Conservation (phyloP, 225 moss, liverwort and hornwort species). For the Antitrichia curtipendula region DNA sequence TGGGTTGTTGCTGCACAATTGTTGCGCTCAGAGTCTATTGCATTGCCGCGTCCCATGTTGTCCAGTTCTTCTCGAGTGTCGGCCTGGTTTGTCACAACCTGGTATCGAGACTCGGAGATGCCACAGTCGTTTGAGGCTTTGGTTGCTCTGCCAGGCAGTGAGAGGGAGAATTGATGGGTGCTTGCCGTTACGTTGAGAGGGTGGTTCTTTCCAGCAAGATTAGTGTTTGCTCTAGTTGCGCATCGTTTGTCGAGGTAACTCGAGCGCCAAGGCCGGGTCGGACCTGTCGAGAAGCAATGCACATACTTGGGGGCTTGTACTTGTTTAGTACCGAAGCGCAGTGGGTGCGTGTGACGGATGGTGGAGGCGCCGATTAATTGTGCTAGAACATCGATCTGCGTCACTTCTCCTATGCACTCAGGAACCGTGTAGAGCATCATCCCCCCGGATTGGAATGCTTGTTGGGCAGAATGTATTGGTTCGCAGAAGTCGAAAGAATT, state of each 20-base stretch:
- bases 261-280: background rate
- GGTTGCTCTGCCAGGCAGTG: background rate
- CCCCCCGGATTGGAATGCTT: background rate
- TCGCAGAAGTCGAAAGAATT: background rate
- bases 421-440: background rate
- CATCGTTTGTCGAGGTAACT: background rate
- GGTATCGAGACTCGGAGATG: too few relatives aligned
- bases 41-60: background rate
- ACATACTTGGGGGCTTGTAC: background rate
- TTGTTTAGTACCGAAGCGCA: background rate
- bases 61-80: background rate
- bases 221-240: background rate
- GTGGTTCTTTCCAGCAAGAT: background rate
- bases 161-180: background rate
- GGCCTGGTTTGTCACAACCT: background rate
- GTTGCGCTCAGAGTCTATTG: background rate
- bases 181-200: background rate
- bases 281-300: background rate
- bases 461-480: background rate
- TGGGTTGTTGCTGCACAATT: background rate
- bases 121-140: background rate
- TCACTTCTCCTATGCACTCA: background rate
- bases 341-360: background rate
- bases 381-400: background rate
- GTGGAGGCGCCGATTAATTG: background rate